phyloP scores from a whole-genome alignment of 306 rosid species.

The Rosa rugosa region DNA sequence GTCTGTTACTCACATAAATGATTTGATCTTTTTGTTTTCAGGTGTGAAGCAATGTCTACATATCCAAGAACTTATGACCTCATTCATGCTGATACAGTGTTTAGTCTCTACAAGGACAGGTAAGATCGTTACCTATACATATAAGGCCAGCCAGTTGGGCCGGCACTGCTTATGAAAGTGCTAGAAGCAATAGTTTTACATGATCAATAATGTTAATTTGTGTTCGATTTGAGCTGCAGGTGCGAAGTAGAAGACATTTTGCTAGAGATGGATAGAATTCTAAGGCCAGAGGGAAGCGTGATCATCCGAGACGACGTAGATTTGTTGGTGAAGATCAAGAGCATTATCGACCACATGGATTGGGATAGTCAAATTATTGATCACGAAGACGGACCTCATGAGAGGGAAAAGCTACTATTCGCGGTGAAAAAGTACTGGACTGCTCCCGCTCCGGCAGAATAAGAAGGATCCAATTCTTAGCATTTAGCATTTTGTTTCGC shows the following conservation, averaged over 20 bases:
- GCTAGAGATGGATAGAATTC: conserved; percentile 78
- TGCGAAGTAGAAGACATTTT: conserved; percentile 77
- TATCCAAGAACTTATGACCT: conserved; percentile 87
- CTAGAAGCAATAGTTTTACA: background rate
- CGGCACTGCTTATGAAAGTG: background rate
- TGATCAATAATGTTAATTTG: background rate
- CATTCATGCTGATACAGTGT: conserved; percentile 76
- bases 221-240: conserved; percentile 32
- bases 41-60: conserved; percentile 97
- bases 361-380: conserved; percentile 83
- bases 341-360: conserved; percentile 45
- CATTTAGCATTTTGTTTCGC: background rate
- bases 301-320: conserved; percentile 75
- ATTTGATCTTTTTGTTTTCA: conserved; percentile 22
- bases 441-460: conserved; percentile 41
- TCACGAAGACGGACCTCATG: conserved; percentile 78
- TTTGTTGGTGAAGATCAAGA: conserved; percentile 52
- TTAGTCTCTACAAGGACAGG: conserved; percentile 67
- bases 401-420: conserved; percentile 60
- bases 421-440: conserved; percentile 89
- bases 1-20: background rate
- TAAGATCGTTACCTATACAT: conserved; percentile 7
- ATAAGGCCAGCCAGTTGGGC: background rate
- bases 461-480: conserved; percentile 6
- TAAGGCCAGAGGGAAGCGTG: conserved; percentile 84